Base-by-base conservation (phyloP, 163 green algal species). In the Trebouxiophyceae sp. region DNA sequence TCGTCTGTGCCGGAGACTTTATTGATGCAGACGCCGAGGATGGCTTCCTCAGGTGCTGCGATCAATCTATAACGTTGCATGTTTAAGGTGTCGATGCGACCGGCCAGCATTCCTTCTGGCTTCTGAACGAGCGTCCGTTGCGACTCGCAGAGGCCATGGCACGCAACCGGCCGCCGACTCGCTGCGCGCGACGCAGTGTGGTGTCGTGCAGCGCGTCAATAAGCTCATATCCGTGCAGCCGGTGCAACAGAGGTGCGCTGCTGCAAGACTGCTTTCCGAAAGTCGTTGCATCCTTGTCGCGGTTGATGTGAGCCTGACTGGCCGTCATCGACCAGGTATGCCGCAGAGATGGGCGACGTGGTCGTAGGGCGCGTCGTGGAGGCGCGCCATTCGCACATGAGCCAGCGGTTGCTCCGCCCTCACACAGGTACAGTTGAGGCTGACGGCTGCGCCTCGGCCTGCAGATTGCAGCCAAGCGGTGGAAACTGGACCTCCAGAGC, bases 161-260 rank as follows among this genome's bases (percentile, higher is more conserved):
- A 95, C 87, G 0, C 77, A 88, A 44, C 61, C 90, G 3, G 55
- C 86, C 0, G 76, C 89, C 19, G 81, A 76, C n/a, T 67, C 70
- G 32, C 77, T 96, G 2, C 64, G 86, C 28, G 87, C 90, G 0
- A 92, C 85, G 0, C 58, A 91, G 6, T 91, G 81, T 67, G 90
- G 90, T 2, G 73, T 90, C 1, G 78, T 95, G 30, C 70, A 93
- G 71, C 75, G 89, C 2, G 84, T 95, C 20, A 88, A 96, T 71
- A 93, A 93, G 70, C 84, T 96, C 1, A 81, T 95, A 8, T 89
- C 81, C 34, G 90, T 96, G 27, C 65, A 71, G 31, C 76, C 88
- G 0, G 50, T 91, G 6, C 87, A 89, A 34, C 77, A 63, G 45
- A 82, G 78, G 75, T 85, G 24, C 16, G 39, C 39, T 16, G 16